phyloP scores from a whole-genome alignment of 2,329 filamentous ascomycete genomes.

The Diaporthe citriasiana region DNA sequence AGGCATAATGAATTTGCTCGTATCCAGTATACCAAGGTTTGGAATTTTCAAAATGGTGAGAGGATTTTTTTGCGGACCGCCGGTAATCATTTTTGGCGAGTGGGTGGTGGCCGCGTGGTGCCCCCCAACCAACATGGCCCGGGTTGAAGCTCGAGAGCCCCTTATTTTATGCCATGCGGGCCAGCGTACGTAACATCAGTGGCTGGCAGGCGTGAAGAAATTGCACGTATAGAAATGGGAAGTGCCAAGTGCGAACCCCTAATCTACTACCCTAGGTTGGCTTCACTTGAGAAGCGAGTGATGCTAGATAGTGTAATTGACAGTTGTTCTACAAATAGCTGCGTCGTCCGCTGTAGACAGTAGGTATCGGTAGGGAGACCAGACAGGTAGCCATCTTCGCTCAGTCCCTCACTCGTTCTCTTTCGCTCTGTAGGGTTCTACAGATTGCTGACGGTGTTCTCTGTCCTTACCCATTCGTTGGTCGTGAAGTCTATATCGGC shows the following conservation, averaged over 20 bases:
- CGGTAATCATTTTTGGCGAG: background rate
- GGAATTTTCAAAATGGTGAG: background rate
- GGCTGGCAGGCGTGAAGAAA: background rate
- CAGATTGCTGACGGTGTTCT: background rate
- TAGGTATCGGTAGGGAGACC: background rate
- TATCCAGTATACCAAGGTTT: background rate
- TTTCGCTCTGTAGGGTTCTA: accelerated
- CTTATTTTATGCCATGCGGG: background rate
- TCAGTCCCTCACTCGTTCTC: background rate
- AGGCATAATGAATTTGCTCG: background rate
- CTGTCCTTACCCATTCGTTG: background rate
- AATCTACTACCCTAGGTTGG: background rate
- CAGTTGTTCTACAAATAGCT: background rate
- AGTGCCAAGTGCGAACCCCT: background rate
- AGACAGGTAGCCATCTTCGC: background rate
- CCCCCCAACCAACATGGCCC: background rate
- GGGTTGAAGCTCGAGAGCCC: background rate
- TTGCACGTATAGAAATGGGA: background rate
- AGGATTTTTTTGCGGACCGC: background rate
- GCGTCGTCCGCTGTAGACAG: background rate
- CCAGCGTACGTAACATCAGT: background rate
- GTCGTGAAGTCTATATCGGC: background rate
- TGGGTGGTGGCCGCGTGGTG: background rate
- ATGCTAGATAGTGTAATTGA: background rate
- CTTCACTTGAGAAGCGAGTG: background rate